These are phyloP conservation scores for Meyerozyma elateridarum DNA, from an alignment of 1,139 yeast genomes.

Conservation along the genomic window DNA sequence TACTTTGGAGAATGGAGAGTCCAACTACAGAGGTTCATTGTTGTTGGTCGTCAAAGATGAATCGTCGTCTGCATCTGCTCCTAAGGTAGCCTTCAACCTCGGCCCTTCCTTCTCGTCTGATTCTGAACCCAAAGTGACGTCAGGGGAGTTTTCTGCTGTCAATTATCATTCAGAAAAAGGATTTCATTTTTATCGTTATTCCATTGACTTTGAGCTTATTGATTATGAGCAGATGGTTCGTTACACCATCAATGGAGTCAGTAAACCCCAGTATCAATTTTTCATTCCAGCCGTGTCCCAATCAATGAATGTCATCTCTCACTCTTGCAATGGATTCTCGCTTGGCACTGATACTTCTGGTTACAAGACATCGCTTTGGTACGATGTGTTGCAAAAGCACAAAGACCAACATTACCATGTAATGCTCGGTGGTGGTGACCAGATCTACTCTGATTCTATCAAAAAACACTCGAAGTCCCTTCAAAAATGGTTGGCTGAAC, in stretches of 20 bases:
- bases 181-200: slow-evolving; percentile 60
- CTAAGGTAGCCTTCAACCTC: slow-evolving; percentile 33
- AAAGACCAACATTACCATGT: slow-evolving; percentile 70
- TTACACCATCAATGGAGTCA: slow-evolving; percentile 49
- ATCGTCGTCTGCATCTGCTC: slow-evolving; percentile 23
- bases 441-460: slow-evolving; percentile 82
- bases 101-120: slow-evolving; percentile 28
- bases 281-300: slow-evolving; percentile 53
- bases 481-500: slow-evolving; percentile 58
- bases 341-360: slow-evolving; percentile 60
- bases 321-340: slow-evolving; percentile 93
- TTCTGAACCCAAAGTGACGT: slow-evolving; percentile 10
- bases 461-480: slow-evolving; percentile 53
- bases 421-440: slow-evolving; percentile 98
- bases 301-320: slow-evolving; percentile 75
- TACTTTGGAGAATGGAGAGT: slow-evolving; percentile 41
- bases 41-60: slow-evolving; percentile 53
- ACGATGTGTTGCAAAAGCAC: slow-evolving; percentile 72
- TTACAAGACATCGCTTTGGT: slow-evolving; percentile 79
- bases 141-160: slow-evolving; percentile 45
- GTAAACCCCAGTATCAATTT: slow-evolving; percentile 43
- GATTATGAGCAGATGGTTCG: slow-evolving; percentile 54
- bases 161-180: slow-evolving; percentile 44
- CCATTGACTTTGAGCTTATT: slow-evolving; percentile 43
- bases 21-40: slow-evolving; percentile 60